phyloP scores from a whole-genome alignment of 2,329 filamentous ascomycete genomes.

The Furcasterigmium sp. region DNA sequence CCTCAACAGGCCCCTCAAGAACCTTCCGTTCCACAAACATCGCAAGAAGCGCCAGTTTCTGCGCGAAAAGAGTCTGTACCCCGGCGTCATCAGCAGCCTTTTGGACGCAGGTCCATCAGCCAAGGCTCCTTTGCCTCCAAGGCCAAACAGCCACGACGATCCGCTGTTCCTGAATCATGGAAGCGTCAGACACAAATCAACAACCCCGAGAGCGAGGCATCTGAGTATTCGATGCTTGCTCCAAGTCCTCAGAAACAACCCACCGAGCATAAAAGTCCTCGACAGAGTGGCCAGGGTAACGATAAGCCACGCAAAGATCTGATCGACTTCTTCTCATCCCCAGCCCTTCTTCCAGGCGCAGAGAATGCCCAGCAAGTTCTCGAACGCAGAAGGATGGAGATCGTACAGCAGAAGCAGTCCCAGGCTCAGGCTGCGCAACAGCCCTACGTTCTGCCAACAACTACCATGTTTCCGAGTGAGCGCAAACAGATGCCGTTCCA shows the following conservation, averaged over 20 bases:
- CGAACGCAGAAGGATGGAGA: slow-evolving; percentile 6
- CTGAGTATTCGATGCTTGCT: slow-evolving; percentile 41
- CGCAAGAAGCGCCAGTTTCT: not conserved
- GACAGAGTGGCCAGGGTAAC: slow-evolving; percentile 3
- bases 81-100: slow-evolving; percentile 11
- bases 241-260: slow-evolving; percentile 10
- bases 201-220: slow-evolving; percentile 16
- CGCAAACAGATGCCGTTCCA: not conserved
- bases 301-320: slow-evolving; percentile 28
- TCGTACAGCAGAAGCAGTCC: not conserved
- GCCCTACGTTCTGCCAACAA: slow-evolving; percentile 22
- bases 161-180: not conserved
- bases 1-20: slow-evolving; percentile 15
- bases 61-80: too few species aligned
- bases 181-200: too few species aligned
- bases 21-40: slow-evolving; percentile 15
- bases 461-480: slow-evolving; percentile 32
- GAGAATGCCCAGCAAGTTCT: slow-evolving; percentile 8
- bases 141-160: not conserved
- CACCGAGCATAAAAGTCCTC: slow-evolving; percentile 8
- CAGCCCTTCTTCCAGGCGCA: slow-evolving; percentile 31
- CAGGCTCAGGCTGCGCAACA: slow-evolving; percentile 4
- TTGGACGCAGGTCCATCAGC: too few species aligned
- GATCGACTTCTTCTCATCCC: slow-evolving; percentile 54
- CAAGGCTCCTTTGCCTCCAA: too few species aligned